phyloP scores from a whole-genome alignment of 306 rosid species.

The Rosa chinensis region DNA sequence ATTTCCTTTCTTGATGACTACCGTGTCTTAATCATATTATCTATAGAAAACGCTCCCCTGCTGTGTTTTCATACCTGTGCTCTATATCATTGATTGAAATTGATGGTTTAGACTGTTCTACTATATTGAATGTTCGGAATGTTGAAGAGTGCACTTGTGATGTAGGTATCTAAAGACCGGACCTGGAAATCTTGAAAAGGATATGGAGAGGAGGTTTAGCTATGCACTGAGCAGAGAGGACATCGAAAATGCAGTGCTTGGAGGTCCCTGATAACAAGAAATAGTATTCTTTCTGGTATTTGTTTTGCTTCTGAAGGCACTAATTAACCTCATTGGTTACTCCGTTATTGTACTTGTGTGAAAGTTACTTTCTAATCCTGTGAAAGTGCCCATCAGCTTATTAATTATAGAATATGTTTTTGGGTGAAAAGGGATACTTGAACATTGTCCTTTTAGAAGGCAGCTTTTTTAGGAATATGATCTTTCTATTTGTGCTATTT shows the following conservation, averaged over 20 bases:
- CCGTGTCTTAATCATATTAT: neutral
- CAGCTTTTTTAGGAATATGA: neutral
- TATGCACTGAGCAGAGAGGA: slow-evolving; percentile 96
- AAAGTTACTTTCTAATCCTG: neutral
- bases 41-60: neutral
- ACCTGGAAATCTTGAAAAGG: slow-evolving; percentile 90
- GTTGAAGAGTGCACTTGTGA: slow-evolving; percentile 17
- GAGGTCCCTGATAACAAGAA: slow-evolving; percentile 59
- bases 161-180: slow-evolving; percentile 88
- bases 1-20: neutral
- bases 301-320: slow-evolving; percentile 3
- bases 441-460: neutral
- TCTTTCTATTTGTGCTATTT: neutral
- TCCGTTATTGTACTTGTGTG: slow-evolving; percentile 2
- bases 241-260: slow-evolving; percentile 94
- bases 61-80: neutral
- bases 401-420: neutral
- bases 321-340: neutral
- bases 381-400: neutral
- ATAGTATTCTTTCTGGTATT: neutral
- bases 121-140: neutral
- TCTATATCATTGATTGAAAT: neutral
- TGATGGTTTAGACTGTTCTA: neutral
- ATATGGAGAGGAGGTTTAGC: slow-evolving; percentile 89
- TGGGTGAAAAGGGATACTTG: neutral